Conservation (phyloP, 176 grass and related monocot species). For the Chloris gayana region DNA sequence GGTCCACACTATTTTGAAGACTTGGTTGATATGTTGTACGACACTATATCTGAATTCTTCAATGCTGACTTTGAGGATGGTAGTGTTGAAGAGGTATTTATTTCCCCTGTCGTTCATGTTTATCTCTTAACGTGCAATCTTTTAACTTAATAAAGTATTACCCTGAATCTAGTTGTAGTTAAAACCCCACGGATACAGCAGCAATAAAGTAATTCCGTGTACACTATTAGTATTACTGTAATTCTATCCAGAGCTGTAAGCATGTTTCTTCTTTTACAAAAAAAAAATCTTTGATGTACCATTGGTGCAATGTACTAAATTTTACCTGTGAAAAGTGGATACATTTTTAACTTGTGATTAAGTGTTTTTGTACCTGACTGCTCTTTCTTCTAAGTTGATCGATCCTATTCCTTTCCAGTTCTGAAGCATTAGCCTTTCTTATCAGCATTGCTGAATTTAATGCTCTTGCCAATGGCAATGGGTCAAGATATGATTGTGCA, state of each 20-base stretch:
- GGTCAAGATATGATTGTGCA: not conserved
- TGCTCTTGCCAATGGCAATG: not conserved
- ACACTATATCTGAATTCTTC: slow-evolving; percentile 49
- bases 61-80: slow-evolving; percentile 72
- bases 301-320: not conserved
- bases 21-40: slow-evolving; percentile 70
- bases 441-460: not conserved
- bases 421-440: not conserved
- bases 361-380: not conserved
- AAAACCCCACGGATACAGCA: not conserved
- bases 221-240: not conserved
- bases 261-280: not conserved
- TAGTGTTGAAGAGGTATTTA: slow-evolving; percentile 76
- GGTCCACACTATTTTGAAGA: slow-evolving; percentile 78
- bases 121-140: not conserved
- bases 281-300: not conserved
- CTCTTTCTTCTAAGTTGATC: not conserved
- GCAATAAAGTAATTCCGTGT: not conserved
- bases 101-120: not conserved
- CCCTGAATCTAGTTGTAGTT: not conserved
- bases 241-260: not conserved
- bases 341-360: not conserved
- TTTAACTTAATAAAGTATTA: slow-evolving; percentile 1
- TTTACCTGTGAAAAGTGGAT: not conserved
- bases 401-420: not conserved